Percentiles rank a stretch among this genome's conserved stretches.
phyloP scores from a whole-genome alignment of 176 grass and related monocot species.

The Alloteropsis semialata region DNA sequence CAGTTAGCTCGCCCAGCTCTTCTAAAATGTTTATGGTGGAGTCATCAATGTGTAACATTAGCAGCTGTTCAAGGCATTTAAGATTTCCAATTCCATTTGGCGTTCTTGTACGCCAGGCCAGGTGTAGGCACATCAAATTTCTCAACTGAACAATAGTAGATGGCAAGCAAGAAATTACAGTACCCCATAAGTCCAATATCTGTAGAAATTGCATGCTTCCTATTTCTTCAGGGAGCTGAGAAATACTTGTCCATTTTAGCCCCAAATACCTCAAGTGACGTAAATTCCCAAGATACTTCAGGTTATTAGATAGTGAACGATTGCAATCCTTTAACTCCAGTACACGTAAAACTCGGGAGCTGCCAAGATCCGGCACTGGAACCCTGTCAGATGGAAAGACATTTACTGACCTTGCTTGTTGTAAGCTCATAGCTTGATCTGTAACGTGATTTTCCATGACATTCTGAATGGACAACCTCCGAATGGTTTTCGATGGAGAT shows the following conservation, averaged over 20 bases:
- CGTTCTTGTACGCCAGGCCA: no score
- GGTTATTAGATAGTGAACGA: neutral
- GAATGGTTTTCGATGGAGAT: no score
- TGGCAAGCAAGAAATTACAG: neutral
- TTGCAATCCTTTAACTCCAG: neutral
- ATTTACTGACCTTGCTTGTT: neutral
- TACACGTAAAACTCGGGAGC: neutral
- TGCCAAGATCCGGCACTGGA: neutral
- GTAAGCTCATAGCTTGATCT: no score
- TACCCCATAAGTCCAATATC: neutral
- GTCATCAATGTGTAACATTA: neutral
- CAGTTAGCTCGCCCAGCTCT: neutral
- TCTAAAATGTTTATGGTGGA: neutral
- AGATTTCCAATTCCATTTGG: neutral
- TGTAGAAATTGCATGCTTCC: neutral
- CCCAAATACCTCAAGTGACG: neutral
- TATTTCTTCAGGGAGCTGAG: neutral
- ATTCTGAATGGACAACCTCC: constrained; percentile 8
- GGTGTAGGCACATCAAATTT: neutral
- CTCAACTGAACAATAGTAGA: neutral
- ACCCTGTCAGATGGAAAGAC: neutral
- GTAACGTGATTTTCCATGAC: neutral
- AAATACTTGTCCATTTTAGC: neutral
- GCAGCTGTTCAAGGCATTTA: neutral
- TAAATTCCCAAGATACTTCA: no score